Conservation (phyloP, 2,329 filamentous ascomycete species). For the Chaetoscypha palmicola region DNA sequence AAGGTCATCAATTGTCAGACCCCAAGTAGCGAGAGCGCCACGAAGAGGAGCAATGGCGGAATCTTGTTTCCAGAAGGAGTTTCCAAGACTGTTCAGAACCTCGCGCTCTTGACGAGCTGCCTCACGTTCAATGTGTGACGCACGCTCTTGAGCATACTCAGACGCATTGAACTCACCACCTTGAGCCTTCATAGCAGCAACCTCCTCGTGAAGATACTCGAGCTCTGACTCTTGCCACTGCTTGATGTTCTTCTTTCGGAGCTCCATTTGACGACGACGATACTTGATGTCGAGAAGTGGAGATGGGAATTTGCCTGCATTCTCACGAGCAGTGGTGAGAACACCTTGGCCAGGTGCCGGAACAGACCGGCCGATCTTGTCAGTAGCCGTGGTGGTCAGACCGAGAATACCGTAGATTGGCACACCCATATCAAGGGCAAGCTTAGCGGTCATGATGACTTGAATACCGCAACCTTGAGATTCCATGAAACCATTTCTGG, state of each 20-base stretch:
- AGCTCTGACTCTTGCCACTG: constrained; percentile 95
- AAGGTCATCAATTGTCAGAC: constrained; percentile 92
- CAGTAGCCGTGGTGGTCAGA: constrained; percentile 89
- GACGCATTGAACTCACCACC: constrained; percentile 69
- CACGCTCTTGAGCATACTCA: constrained; percentile 80
- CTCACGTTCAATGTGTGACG: constrained; percentile 79
- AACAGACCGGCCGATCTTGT: constrained; percentile 98
- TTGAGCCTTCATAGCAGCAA: constrained; percentile 82
- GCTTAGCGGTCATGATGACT: constrained; percentile 94
- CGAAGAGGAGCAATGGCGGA: constrained; percentile 88
- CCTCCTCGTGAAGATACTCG: constrained; percentile 86
- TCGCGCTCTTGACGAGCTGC: constrained; percentile 88
- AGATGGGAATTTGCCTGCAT: constrained; percentile 85
- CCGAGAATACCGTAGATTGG: constrained; percentile 94
- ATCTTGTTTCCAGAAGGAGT: constrained; percentile 98
- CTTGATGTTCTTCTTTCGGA: constrained; percentile 89
- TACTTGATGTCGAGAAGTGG: constrained; percentile 97
- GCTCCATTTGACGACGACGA: constrained; percentile 87
- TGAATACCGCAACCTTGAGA: constrained; percentile 98
- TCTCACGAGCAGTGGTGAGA: constrained; percentile 88
- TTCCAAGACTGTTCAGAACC: constrained; percentile 84
- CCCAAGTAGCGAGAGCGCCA: constrained; percentile 95
- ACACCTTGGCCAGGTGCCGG: constrained; percentile 96
- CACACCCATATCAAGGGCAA: constrained; percentile 96
- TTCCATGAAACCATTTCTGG: constrained; percentile 97